Evolutionary conservation across 129 eudicot species (phyloP).

Genomic region (Cynara cardunculus): DNA sequence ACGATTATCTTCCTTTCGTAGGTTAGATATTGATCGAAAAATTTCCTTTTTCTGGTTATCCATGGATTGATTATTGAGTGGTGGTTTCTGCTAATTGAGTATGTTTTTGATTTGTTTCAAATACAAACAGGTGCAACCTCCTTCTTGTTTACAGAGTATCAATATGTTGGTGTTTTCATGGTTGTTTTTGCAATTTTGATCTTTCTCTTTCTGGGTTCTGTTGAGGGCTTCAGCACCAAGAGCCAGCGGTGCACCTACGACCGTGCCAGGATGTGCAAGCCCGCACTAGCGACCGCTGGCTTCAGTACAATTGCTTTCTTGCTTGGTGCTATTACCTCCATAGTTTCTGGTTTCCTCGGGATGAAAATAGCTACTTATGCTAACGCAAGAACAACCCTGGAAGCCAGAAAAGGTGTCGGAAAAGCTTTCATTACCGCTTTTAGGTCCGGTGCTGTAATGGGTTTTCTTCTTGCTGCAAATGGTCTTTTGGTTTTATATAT

Average conservation of each 20-base stretch:
- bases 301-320: conserved; percentile 73
- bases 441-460: conserved; percentile 83
- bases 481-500: conserved; percentile 63
- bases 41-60: neutral
- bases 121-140: conserved; percentile 70
- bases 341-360: conserved; percentile 79
- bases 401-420: conserved; percentile 77
- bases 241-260: conserved; percentile 62
- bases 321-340: conserved; percentile 80
- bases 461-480: conserved; percentile 76
- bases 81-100: neutral
- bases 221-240: conserved; percentile 71
- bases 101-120: neutral
- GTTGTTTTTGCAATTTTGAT: conserved; percentile 74
- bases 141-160: conserved; percentile 65
- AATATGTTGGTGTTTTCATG: conserved; percentile 84
- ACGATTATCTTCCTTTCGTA: neutral
- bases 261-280: conserved; percentile 53
- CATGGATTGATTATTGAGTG: neutral
- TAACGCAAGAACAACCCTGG: conserved; percentile 69
- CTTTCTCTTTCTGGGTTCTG: conserved; percentile 76
- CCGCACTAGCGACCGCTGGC: conserved; percentile 73
- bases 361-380: conserved; percentile 91
- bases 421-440: conserved; percentile 59
- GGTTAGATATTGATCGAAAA: neutral